These are phyloP conservation scores for Pyronema omphalodes DNA, from an alignment of 495 filamentous ascomycete species.

Conservation along the genomic window DNA sequence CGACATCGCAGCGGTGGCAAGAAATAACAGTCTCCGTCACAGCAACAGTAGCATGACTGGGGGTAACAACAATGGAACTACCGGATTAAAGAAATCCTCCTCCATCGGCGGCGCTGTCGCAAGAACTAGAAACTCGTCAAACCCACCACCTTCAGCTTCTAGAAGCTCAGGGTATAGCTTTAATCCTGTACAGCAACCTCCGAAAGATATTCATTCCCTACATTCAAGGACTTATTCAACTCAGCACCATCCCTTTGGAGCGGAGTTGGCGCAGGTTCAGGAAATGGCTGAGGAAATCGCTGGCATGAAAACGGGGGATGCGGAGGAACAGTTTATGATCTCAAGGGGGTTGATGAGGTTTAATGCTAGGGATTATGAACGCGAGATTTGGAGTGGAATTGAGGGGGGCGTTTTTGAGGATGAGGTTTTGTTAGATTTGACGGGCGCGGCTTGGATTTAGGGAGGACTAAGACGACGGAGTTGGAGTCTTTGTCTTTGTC, in stretches of 20 bases:
- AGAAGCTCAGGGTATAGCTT: neutral
- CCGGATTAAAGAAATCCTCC: too few species aligned
- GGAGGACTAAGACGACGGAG: neutral
- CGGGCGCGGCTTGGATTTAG: conserved; percentile 24
- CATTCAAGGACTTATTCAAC: neutral
- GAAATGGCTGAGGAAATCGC: conserved; percentile 63
- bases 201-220: neutral
- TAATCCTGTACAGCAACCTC: neutral
- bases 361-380: conserved; percentile 62
- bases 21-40: too few species aligned
- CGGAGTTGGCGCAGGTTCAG: conserved; percentile 54
- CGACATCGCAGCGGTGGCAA: conserved; percentile 25
- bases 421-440: conserved; percentile 13
- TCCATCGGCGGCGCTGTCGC: too few species aligned
- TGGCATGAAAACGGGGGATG: conserved; percentile 37
- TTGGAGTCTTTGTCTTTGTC: too few species aligned
- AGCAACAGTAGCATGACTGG: too few species aligned
- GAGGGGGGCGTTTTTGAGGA: conserved; percentile 28
- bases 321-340: conserved; percentile 49
- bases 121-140: neutral
- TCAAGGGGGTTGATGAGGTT: conserved; percentile 55
- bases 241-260: conserved; percentile 39
- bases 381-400: conserved; percentile 51
- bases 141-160: neutral
- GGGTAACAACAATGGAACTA: too few species aligned